Base-by-base conservation (phyloP, 176 grass and related monocot genomes). In the Avena eriantha region DNA sequence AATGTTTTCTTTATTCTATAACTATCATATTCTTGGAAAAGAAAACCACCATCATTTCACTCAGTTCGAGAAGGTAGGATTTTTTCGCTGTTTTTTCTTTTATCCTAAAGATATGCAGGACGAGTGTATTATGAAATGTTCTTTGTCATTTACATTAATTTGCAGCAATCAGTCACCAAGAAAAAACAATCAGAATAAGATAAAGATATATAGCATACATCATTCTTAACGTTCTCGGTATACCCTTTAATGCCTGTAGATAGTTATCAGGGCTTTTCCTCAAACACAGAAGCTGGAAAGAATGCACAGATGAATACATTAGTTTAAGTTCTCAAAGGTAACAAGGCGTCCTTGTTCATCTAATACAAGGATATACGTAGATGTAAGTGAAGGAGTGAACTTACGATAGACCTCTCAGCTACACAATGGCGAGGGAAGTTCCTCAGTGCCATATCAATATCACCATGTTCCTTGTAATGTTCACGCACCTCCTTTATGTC, bases 171-270 rank as follows among this genome's bases (percentile, higher is more conserved):
- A 33, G 63, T 45, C 80, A 67, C 41, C 17, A 81, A 64, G 80
- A 34, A 57, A 50, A 69, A 13, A 81, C 63, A 75, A 81, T 61
- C 47, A 60, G 19, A 56, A 84, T 17, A 46, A 69, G 77, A 18
- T 58, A 11, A 83, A 77, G 66, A 61, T 11, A 80, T 50, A 86
- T 67, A 69, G 82, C 90, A 84, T 96, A 98, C 97, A 98, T 98
- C 94, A 94, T 94, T 91, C 97, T 91, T 48, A 98, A 76, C 36
- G 97, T 96, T 94, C 96, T 98, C 84, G 94, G 96, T 90, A 98
- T 98, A 76, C 92, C 85, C 94, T 96, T 94, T 47, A 98, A 87
- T 82, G 96, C 90, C 67, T 99, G 97, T 53, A 99, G 94, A 93
- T 99, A 90, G 86, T 96, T 99, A 60, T 89, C 94, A 86, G 97